Percentiles rank a stretch among this genome's conserved stretches.
phyloP scores from a whole-genome alignment of 345 rosid genomes.

The Mangifera indica region DNA sequence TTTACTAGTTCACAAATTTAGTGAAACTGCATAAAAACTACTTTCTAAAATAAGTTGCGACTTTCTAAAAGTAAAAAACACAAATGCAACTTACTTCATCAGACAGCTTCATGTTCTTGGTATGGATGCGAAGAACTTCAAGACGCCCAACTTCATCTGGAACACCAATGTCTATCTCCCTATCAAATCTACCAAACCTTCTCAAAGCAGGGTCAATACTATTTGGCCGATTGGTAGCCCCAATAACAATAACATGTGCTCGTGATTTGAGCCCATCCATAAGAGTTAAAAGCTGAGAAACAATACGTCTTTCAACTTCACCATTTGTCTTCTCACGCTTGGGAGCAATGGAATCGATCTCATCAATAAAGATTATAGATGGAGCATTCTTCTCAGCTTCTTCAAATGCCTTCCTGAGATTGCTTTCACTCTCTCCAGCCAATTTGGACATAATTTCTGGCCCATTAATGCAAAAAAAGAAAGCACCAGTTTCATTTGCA shows the following conservation, averaged over 20 bases:
- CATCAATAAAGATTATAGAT: conserved; percentile 31
- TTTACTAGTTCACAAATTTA: background rate
- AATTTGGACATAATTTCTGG: conserved; percentile 42
- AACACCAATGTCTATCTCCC: conserved; percentile 40
- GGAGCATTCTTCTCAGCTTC: conserved; percentile 43
- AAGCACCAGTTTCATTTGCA: conserved; percentile 44
- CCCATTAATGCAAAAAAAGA: conserved; percentile 38
- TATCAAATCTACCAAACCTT: conserved; percentile 38
- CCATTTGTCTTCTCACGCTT: conserved; percentile 39
- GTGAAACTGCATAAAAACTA: background rate
- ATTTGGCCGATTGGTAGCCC: conserved; percentile 45
- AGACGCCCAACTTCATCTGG: conserved; percentile 42
- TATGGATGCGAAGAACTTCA: conserved; percentile 41
- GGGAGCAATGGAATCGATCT: background rate
- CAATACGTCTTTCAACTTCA: conserved; percentile 45
- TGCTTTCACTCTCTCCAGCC: conserved; percentile 45
- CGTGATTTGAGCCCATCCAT: conserved; percentile 41
- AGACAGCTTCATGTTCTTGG: conserved; percentile 45
- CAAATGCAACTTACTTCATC: conserved; percentile 33
- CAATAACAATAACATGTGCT: conserved; percentile 38
- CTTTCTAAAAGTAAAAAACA: background rate
- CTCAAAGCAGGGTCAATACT: conserved; percentile 42
- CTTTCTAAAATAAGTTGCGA: background rate
- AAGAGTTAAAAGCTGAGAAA: conserved; percentile 39
- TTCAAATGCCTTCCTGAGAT: conserved; percentile 41